Percentiles rank a stretch among this genome's conserved stretches.
phyloP scores from a whole-genome alignment of 78 protist species.

The Dictyostelium firmibasis region DNA sequence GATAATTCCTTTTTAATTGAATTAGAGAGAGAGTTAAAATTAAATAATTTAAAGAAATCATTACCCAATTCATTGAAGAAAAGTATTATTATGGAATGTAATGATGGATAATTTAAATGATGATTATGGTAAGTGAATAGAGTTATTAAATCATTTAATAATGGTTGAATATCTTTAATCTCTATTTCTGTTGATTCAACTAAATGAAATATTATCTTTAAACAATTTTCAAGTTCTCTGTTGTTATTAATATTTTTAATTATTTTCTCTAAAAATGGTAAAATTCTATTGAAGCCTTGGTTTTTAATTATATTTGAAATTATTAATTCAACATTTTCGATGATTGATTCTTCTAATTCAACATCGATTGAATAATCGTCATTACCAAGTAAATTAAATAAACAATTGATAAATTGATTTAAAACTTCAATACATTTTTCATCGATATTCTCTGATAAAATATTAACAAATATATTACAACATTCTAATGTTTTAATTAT shows the following conservation, averaged over 20 bases:
- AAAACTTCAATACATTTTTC: not conserved
- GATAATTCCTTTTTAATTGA: not conserved
- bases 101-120: not conserved
- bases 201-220: not conserved
- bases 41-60: not conserved
- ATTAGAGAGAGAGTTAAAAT: not conserved
- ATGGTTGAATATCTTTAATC: not conserved
- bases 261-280: not conserved
- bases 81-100: not conserved
- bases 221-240: not conserved
- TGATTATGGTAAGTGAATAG: not conserved
- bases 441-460: not conserved
- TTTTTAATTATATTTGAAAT: not conserved
- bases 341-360: not conserved
- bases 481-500: not conserved
- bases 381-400: not conserved
- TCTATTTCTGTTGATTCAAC: not conserved
- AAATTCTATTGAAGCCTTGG: not conserved
- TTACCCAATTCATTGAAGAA: not conserved
- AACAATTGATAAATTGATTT: not conserved
- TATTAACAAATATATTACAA: not conserved
- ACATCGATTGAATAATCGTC: not conserved
- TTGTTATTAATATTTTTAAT: not conserved
- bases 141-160: not conserved
- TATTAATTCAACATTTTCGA: not conserved